Evolutionary conservation across 164 flowering plant genomes (phyloP), one percentile per base, ranked within the genome.

Genomic region (Aristolochia fimbriata): DNA sequence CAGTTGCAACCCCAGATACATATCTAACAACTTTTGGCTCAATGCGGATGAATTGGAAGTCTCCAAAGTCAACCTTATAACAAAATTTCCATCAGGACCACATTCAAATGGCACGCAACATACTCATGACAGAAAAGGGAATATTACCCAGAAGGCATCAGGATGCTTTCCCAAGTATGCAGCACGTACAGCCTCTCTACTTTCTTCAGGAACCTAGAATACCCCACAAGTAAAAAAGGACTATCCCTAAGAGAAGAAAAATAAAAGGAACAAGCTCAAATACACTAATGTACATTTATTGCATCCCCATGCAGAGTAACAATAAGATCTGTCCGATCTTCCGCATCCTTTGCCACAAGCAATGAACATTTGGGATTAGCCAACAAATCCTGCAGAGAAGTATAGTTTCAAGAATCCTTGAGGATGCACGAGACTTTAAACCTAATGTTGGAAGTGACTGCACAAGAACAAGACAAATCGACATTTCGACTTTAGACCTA

Each of bases 1-100:
- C 84, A 58, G 98, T 83, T n/a, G 96, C 98, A 67, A 84, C 90
- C 51, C 96, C 96, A 52, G 96, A 86, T 14, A 87, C 96, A 76
- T 77, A 92, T 27, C 84, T 76, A 56, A 89, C 88, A 70, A 73
- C 82, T 71, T 80, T 84, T 71, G 96, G 98, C 72, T 82, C 81
- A 67, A 92, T 89, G 21, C 86, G 91, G 74, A 89, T 30, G 70
- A 93, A 89, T 71, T 83, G 83, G 72, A 93, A 89, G 76, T 89
- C 97, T 57, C 94, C 97, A 79, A 87, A 88, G 70, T 89, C 98
- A 73, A 93, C 98, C 98, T 92, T 73, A 58, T 47, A 19, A 43
- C 68, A 64, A 61, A 43, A 14, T 41, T 30, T 49, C 67, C 55
- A 13, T 52, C 17, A 52, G 22, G 6, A 52, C 0, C 15, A 12